Base-by-base conservation (phyloP, 805 yeast genomes). In the Wickerhamiella occidentalis region DNA sequence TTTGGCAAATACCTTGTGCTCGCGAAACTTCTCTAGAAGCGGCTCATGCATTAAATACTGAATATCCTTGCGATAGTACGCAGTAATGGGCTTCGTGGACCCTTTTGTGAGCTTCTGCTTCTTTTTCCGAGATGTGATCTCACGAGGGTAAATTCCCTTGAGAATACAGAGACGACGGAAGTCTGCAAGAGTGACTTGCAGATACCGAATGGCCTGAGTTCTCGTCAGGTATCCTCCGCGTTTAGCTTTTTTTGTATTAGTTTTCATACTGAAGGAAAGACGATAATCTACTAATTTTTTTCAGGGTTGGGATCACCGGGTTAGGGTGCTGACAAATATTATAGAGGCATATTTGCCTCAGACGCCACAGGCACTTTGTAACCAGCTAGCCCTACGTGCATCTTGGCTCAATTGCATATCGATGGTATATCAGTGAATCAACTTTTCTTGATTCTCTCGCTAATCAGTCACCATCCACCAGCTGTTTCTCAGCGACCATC, bases 101-200 rank as follows among this genome's bases (percentile, higher is more conserved):
- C 98, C 97, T 68, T 86, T 92, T 68, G 87, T 90, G 52, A 96
- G 96, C 74, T 86, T 88, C 78, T 83, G 86, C 71, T 88, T 92
- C 68, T 85, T 86, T 59, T 88, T 74, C 3, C 36, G 28, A 43
- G 97, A 97, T 64, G 87, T 96, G 17, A 58, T 52, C 38, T 58
- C 63, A 65, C 98, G 78, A 49, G 98, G 98, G 64, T 86, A 92
- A 55, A 92, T 88, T 47, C 98, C 98, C 67, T 92, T 92, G 75
- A 92, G 86, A 64, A 92, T 92, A 75, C 98, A 92, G 63, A 92
- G 75, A 62, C 98, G 79, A 70, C 73, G 64, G 77, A 92, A 92
- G 69, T 92, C 98, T 11, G 96, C 96, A 45, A 92, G 73, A 2
- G 96, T 83, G 25, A 92, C 82, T 68, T 92, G 98, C 54, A 92